Evolutionary conservation across 257 asterid genomes (phyloP).

Genomic region (Osmanthus fragrans): DNA sequence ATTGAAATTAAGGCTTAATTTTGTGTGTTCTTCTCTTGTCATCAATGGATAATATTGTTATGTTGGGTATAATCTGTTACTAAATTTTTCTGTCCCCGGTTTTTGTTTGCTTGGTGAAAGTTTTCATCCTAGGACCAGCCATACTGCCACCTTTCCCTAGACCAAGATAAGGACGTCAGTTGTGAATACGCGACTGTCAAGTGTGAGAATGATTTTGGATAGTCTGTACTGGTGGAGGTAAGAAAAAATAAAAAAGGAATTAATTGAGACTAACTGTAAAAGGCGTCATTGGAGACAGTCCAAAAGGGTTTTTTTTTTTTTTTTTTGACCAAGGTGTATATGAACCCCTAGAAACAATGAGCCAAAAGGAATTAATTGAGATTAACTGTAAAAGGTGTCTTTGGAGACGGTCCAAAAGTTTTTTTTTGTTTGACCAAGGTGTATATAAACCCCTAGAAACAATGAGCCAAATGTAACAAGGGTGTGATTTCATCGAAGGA

Average conservation of each 20-base stretch:
- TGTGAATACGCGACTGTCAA: background rate
- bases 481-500: background rate
- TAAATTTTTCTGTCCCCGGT: background rate
- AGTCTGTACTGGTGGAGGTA: background rate
- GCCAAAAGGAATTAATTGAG: background rate
- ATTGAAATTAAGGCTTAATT: background rate
- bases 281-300: background rate
- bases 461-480: background rate
- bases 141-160: background rate
- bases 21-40: background rate
- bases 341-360: too few relatives aligned
- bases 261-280: background rate
- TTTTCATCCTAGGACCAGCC: too few relatives aligned
- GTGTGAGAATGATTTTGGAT: background rate
- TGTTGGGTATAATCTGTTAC: background rate
- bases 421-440: too few relatives aligned
- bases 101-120: too few relatives aligned
- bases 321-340: too few relatives aligned
- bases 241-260: background rate
- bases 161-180: background rate
- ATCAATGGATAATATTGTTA: too few relatives aligned
- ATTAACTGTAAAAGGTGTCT: background rate
- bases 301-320: too few relatives aligned
- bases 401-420: background rate
- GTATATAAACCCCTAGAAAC: too few relatives aligned